Conservation (phyloP, 345 rosid species). For the Clarkia xantiana region DNA sequence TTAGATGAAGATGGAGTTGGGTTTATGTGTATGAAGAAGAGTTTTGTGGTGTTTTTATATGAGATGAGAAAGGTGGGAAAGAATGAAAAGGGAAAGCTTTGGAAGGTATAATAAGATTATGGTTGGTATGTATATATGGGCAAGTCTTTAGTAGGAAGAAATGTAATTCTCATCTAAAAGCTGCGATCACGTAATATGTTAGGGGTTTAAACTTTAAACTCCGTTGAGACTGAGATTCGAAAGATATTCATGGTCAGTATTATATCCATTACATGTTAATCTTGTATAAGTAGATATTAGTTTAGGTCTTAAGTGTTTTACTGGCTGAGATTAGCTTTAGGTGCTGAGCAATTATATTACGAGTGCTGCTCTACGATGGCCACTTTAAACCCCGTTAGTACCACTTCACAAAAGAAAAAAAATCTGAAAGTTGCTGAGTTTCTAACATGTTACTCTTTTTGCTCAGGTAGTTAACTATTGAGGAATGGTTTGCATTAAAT, state of each 20-base stretch:
- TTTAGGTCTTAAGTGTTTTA: too few species aligned
- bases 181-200: constrained; percentile 37
- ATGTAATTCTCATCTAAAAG: constrained; percentile 36
- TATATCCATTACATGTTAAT: too few species aligned
- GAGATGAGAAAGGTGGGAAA: constrained; percentile 21
- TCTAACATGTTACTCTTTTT: constrained; percentile 14
- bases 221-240: too few species aligned
- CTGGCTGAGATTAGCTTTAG: too few species aligned
- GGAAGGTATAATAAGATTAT: constrained; percentile 8
- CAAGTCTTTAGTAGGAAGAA: constrained; percentile 22
- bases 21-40: constrained; percentile 24
- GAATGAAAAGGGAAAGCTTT: constrained; percentile 8
- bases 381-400: too few species aligned
- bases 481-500: too few species aligned
- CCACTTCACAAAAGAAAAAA: too few species aligned
- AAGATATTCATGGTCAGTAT: too few species aligned
- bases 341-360: too few species aligned
- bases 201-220: too few species aligned
- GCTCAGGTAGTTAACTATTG: background rate
- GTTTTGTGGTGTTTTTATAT: constrained; percentile 1
- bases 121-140: constrained; percentile 23
- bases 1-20: background rate
- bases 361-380: too few species aligned
- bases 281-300: too few species aligned
- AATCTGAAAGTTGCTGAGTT: constrained; percentile 38